phyloP scores from a whole-genome alignment of 2,329 filamentous ascomycete genomes.

The Amesomyces nigricolor region DNA sequence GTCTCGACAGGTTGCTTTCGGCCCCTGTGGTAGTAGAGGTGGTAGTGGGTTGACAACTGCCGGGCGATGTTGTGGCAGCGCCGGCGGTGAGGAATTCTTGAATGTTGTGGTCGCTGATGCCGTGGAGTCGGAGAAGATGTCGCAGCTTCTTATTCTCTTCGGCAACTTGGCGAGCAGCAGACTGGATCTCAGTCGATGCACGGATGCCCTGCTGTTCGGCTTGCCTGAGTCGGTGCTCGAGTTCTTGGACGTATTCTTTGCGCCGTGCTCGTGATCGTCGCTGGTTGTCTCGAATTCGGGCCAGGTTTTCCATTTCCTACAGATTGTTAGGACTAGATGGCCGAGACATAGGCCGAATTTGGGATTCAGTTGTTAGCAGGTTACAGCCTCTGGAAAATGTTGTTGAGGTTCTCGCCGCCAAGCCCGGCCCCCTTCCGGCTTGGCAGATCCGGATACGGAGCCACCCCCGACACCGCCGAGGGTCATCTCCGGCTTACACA shows the following conservation, averaged over 20 bases:
- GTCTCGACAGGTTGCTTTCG: neutral
- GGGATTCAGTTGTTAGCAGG: too few relatives aligned
- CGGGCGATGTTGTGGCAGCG: neutral
- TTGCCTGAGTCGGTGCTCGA: slow-evolving; percentile 57
- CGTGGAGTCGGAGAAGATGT: slow-evolving; percentile 30
- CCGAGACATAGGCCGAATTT: too few relatives aligned
- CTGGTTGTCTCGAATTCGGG: slow-evolving; percentile 69
- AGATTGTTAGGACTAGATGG: neutral
- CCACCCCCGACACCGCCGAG: too few relatives aligned
- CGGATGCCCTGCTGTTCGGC: slow-evolving; percentile 62
- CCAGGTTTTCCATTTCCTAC: slow-evolving; percentile 28
- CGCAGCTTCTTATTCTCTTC: slow-evolving; percentile 7
- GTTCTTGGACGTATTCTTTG: slow-evolving; percentile 42
- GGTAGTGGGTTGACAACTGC: neutral
- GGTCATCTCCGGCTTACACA: too few relatives aligned
- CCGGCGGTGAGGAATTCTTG: slow-evolving; percentile 11
- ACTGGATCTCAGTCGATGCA: slow-evolving; percentile 66
- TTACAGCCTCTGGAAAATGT: too few relatives aligned
- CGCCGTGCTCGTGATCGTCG: slow-evolving; percentile 59
- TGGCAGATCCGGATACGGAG: too few relatives aligned
- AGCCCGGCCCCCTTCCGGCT: too few relatives aligned
- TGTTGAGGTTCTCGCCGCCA: too few relatives aligned
- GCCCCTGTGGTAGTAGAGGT: neutral
- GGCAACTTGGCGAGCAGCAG: slow-evolving; percentile 54
- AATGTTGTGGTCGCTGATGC: slow-evolving; percentile 16